Evolutionary conservation across 345 rosid species (phyloP), one percentile per base, ranked within the genome.

Genomic region (Ailanthus altissimus): DNA sequence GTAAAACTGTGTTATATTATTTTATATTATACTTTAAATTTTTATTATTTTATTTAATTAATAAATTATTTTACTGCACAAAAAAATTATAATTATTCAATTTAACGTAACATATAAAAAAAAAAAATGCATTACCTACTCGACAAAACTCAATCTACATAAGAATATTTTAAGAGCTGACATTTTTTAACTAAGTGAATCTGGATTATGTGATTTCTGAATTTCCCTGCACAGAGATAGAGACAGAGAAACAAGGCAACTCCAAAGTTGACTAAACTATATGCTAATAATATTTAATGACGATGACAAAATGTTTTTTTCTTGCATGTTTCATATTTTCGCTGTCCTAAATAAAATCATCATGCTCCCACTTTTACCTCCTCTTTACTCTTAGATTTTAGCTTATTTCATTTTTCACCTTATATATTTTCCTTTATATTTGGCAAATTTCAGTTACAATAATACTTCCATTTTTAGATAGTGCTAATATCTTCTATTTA

Each of bases 381-480:
- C 20, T 38, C 38, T 18, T 13, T 59, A n/a, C 20, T 7, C 49
- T 49, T 15, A 11, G 53, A 49, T 16, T 12, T 60, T 13, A 25
- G 3, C 28, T 12, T 43, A 0, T 66, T 71, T 56, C 8, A 32
- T 25, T 32, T 20, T 26, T 57, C 1, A 26, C 28, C 75, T 26
- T 56, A 12, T 46, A 28, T 40, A 43, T 20, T 32, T 58, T 20
- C 21, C 10, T 25, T 66, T 77, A 59, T 80, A 72, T 76, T 26
- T 21, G 56, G 78, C 73, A 78, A 70, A 70, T 54, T 78, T 66
- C 73, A 23, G 72, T 67, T 77, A 16, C 11, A 6, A 32, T 38
- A 8, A 2, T 47, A 3, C 7, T 47, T 47, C 43, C 57, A 50
- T 18, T 63, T 78, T 45, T 53, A 68, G 74, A 0, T 54, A 68